phyloP scores from a whole-genome alignment of 2,329 filamentous ascomycete species.

The Acrodontium crateriforme region DNA sequence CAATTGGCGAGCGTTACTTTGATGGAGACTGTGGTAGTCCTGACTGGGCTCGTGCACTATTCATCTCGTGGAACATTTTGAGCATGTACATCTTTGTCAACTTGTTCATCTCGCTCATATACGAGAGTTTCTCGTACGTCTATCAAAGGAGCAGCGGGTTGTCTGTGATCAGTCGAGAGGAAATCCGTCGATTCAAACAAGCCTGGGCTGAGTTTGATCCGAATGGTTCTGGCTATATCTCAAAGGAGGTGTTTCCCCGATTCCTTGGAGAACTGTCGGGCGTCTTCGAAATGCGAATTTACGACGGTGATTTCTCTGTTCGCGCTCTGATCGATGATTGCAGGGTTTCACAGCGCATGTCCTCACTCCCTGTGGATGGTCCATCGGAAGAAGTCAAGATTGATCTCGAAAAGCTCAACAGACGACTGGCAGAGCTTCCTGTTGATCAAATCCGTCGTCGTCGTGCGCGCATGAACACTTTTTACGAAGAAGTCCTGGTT shows the following conservation, averaged over 20 bases:
- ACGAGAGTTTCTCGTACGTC: constrained; percentile 98
- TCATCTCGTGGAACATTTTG: constrained; percentile 95
- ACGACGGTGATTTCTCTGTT: constrained; percentile 80
- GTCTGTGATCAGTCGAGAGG: constrained; percentile 77
- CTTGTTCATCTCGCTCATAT: constrained; percentile 94
- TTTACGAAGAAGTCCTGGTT: constrained; percentile 92
- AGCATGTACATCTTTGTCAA: constrained; percentile 99
- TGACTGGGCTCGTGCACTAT: constrained; percentile 75
- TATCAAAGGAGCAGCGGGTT: constrained; percentile 94
- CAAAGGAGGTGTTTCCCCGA: constrained; percentile 76
- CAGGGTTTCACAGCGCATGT: constrained; percentile 40
- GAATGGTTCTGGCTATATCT: constrained; percentile 78
- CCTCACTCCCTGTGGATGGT: constrained; percentile 34
- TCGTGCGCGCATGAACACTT: constrained; percentile 74
- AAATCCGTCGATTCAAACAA: constrained; percentile 93
- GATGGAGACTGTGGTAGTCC: constrained; percentile 85
- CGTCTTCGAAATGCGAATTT: constrained; percentile 94
- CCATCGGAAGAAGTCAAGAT: constrained; percentile 32
- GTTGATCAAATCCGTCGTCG: constrained; percentile 59
- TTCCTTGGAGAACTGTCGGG: constrained; percentile 83
- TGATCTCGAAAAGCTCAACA: constrained; percentile 62
- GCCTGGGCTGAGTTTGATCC: constrained; percentile 96
- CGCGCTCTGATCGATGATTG: constrained; percentile 77
- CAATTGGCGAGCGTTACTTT: constrained; percentile 57
- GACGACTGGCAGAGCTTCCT: constrained; percentile 59